phyloP scores from a whole-genome alignment of 768 basidiomycete genomes.

The Brasilioporus rufonigricans region DNA sequence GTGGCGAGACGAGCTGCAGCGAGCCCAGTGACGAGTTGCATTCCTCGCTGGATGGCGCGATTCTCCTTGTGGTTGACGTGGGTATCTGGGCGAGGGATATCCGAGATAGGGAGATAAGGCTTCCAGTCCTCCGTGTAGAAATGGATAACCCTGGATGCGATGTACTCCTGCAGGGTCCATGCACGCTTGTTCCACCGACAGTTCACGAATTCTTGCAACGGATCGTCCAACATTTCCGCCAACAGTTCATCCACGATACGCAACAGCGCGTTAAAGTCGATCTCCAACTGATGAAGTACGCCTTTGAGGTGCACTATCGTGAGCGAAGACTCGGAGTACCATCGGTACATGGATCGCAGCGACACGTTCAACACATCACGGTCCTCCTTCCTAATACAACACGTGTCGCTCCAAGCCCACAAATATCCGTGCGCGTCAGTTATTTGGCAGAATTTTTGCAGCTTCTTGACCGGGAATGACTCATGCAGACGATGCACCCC shows the following conservation, averaged over 20 bases:
- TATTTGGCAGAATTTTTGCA: constrained; percentile 13
- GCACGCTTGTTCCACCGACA: constrained; percentile 26
- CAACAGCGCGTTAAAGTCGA: neutral
- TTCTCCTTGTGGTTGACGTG: constrained; percentile 11
- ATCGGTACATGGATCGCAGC: constrained; percentile 25
- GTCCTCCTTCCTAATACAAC: constrained; percentile 26
- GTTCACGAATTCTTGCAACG: constrained; percentile 3
- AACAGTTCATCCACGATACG: neutral
- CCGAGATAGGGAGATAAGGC: constrained; percentile 11
- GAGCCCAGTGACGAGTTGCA: constrained; percentile 16
- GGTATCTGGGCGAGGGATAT: neutral
- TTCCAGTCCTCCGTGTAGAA: constrained; percentile 27
- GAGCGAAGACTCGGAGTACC: constrained; percentile 25
- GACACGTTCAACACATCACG: constrained; percentile 13
- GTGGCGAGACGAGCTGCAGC: neutral
- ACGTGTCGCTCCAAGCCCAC: constrained; percentile 28
- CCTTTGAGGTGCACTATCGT: constrained; percentile 24
- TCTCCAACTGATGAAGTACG: constrained; percentile 2
- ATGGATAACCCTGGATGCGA: constrained; percentile 20
- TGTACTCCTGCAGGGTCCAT: constrained; percentile 22
- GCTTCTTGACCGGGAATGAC: neutral
- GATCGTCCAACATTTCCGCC: neutral
- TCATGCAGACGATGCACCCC: constrained; percentile 3
- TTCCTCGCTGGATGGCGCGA: constrained; percentile 9
- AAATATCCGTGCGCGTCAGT: constrained; percentile 4